phyloP scores from a whole-genome alignment of 1,139 yeast species.

The Blastobotrys illinoisensis region DNA sequence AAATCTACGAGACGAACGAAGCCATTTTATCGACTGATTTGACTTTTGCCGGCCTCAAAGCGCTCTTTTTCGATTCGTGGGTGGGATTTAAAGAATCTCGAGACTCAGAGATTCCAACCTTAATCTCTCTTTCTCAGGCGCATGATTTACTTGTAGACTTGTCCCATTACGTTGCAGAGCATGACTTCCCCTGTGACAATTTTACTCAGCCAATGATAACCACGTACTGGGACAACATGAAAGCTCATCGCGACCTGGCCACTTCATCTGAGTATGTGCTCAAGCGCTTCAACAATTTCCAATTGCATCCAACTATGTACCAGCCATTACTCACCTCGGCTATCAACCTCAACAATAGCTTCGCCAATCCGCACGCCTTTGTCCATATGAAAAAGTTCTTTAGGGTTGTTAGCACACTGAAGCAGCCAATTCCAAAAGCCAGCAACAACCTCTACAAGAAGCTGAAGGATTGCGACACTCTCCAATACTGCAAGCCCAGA shows the following conservation, averaged over 20 bases:
- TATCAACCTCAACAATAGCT: background rate
- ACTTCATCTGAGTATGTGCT: background rate
- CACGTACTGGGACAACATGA: background rate
- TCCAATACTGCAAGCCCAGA: background rate
- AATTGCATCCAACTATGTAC: background rate
- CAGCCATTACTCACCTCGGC: background rate
- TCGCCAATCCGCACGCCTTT: background rate
- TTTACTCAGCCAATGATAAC: background rate
- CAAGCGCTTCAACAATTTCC: background rate
- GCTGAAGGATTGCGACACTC: background rate
- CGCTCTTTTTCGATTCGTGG: background rate
- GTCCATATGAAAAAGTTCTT: background rate
- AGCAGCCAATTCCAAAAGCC: background rate
- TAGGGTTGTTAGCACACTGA: background rate
- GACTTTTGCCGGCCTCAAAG: background rate
- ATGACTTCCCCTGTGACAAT: background rate
- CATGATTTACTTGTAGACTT: background rate
- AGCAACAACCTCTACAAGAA: background rate
- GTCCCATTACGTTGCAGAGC: background rate
- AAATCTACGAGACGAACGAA: background rate
- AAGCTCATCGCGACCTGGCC: background rate
- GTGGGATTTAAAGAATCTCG: background rate
- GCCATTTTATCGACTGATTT: background rate
- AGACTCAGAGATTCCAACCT: background rate
- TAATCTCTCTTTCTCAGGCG: background rate